These are phyloP conservation scores for Salpingoeca rosetta DNA, from an alignment of 78 protist species.

Conservation along the genomic window DNA sequence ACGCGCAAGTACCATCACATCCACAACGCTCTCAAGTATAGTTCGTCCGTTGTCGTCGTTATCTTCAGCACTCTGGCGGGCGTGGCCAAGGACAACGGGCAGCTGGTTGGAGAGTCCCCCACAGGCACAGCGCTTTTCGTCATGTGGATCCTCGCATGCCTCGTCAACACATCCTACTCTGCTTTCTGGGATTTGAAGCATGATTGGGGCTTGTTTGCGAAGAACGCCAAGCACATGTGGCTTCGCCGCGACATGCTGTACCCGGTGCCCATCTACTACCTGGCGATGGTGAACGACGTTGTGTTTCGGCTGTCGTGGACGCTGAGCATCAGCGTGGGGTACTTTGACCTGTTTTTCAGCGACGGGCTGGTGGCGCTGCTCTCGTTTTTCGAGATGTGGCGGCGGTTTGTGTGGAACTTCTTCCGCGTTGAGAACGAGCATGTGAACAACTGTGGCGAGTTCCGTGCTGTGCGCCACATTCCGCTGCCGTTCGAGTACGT, in stretches of 20 bases:
- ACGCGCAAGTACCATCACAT: constrained; percentile 9
- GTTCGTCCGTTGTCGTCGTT: background rate
- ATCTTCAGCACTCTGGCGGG: background rate
- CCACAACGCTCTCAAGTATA: constrained; percentile 22
- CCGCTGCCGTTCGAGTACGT: constrained; percentile 32
- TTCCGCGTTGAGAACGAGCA: constrained; percentile 29
- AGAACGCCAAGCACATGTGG: background rate
- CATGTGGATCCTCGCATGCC: constrained; percentile 3
- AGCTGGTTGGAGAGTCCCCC: background rate
- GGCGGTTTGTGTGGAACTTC: constrained; percentile 27
- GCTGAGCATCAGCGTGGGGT: background rate
- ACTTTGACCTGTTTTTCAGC: background rate
- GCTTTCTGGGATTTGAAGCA: background rate
- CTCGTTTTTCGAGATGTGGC: background rate
- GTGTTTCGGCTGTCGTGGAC: constrained; percentile 12
- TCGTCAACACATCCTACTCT: background rate
- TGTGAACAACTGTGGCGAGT: constrained; percentile 15
- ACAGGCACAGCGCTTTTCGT: background rate
- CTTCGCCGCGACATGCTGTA: constrained; percentile 1
- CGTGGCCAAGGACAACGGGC: background rate
- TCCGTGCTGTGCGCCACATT: constrained; percentile 21
- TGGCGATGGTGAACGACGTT: constrained; percentile 1
- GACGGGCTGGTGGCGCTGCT: background rate
- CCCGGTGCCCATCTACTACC: background rate
- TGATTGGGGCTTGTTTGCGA: constrained; percentile 21